Base-by-base conservation (phyloP, 805 yeast species). In the Blastobotrys terrestris region DNA sequence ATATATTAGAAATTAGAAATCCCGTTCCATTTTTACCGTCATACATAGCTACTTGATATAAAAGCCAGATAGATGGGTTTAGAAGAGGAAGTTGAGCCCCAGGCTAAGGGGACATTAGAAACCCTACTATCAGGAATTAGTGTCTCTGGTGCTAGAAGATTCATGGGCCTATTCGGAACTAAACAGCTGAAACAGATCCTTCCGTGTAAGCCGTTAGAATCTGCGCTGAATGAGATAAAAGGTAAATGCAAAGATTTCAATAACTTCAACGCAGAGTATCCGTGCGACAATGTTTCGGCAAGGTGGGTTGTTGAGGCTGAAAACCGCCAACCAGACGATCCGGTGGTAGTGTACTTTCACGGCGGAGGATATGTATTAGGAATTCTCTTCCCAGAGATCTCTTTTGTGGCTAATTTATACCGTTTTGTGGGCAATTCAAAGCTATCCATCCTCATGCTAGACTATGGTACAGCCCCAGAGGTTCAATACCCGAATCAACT, bases 361-460 rank as follows among this genome's bases (percentile, higher is more conserved):
- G 58, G 58, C 4, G 58, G 58, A 26, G 58, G 58, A 31, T 55
- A 50, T 39, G 51, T 40, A n/a, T 39, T 55, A 31, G 48, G 53
- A 16, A 15, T 44, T 13, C 19, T 48, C 18, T 47, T 26, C 7
- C 22, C 54, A 8, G 49, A 48, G n/a, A 20, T 51, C 3, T 26
- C 19, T 6, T 49, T 55, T 41, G 4, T 54, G 41, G 39, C 31
- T 6, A 31, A 48, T 39, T n/a, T 55, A 2, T 51, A 54, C 20
- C 19, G 31, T n/a, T 18, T 13, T 7, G 39, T 54, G 42, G 31
- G 35, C 1, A 53, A 55, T 35, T 41, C 55, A 11, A 39, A 55
- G 16, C 46, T 55, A 19, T 53, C 57, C 8, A 51, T 55, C 4
- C 45, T 55, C 31, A 22, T 49, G 7, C 45, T 39, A 13, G 58